Evolutionary conservation across 1,139 yeast species (phyloP).

Genomic region (Arxiozyma bovina): DNA sequence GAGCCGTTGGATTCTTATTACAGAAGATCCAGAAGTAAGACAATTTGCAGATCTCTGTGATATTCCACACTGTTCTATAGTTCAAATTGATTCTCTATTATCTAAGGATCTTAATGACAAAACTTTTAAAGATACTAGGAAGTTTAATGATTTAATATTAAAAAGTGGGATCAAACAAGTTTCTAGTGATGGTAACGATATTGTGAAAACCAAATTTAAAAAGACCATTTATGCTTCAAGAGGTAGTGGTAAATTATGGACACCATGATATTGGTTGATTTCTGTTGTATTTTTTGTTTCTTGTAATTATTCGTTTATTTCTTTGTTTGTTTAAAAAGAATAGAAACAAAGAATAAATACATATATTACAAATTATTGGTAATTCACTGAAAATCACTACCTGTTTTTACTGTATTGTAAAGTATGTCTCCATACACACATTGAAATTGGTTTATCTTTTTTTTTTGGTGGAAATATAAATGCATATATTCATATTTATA

Average conservation of each 20-base stretch:
- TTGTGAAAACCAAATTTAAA: constrained; percentile 24
- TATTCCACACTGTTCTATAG: constrained; percentile 26
- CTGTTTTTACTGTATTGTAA: neutral
- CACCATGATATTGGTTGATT: constrained; percentile 13
- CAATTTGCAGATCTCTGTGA: constrained; percentile 21
- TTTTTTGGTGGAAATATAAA: neutral
- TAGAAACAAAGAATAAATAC: neutral
- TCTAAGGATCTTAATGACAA: constrained; percentile 22
- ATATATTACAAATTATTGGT: neutral
- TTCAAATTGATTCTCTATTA: constrained; percentile 25
- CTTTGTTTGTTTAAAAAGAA: neutral
- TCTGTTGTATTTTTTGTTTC: neutral
- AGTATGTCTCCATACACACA: neutral
- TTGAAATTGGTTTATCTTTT: neutral
- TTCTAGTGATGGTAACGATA: constrained; percentile 19
- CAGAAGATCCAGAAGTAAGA: constrained; percentile 25
- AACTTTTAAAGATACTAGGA: constrained; percentile 20
- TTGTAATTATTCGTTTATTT: neutral
- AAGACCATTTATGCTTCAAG: constrained; percentile 27
- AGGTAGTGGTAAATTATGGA: constrained; percentile 28
- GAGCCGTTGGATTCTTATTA: constrained; percentile 24
- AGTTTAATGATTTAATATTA: constrained; percentile 20
- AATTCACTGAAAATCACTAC: neutral
- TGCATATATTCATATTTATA: neutral
- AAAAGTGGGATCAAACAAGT: constrained; percentile 18